Conservation (phyloP, 768 basidiomycete genomes). For the Leccinum disarticulatum region DNA sequence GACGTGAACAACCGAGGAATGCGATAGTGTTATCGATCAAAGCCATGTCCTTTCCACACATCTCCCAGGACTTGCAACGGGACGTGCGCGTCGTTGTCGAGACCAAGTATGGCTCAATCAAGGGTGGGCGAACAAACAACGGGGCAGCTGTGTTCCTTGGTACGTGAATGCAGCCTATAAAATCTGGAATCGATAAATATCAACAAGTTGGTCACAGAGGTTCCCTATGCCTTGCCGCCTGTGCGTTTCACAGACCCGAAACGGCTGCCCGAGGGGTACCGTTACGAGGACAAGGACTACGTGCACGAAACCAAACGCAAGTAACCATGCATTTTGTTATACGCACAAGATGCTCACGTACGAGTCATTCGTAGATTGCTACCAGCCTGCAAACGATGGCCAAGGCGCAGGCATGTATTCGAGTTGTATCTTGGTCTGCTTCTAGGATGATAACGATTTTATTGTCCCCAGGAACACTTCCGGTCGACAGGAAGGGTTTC, state of each 20-base stretch:
- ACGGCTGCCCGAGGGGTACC: constrained; percentile 51
- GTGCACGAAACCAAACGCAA: constrained; percentile 56
- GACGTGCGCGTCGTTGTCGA: constrained; percentile 45
- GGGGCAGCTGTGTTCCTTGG: constrained; percentile 67
- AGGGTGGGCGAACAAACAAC: constrained; percentile 59
- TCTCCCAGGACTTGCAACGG: constrained; percentile 56
- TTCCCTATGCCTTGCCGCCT: constrained; percentile 71
- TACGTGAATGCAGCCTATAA: constrained; percentile 22
- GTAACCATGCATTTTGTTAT: constrained; percentile 18
- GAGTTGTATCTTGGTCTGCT: background rate
- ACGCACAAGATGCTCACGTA: background rate
- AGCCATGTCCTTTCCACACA: constrained; percentile 33
- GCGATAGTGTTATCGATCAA: background rate
- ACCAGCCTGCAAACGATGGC: constrained; percentile 64
- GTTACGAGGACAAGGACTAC: constrained; percentile 62
- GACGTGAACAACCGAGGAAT: background rate
- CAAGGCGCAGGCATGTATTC: constrained; percentile 49
- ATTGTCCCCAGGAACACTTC: constrained; percentile 39
- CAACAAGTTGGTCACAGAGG: constrained; percentile 42
- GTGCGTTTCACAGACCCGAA: constrained; percentile 62
- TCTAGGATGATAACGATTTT: background rate
- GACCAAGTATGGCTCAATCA: constrained; percentile 56
- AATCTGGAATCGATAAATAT: background rate
- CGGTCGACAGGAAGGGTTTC: constrained; percentile 61
- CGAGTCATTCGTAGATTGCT: constrained; percentile 43